Percentiles rank a stretch among this genome's conserved stretches.
Evolutionary conservation across 2,329 filamentous ascomycete genomes (phyloP).

Genomic region (Apiospora kogelbergensis): DNA sequence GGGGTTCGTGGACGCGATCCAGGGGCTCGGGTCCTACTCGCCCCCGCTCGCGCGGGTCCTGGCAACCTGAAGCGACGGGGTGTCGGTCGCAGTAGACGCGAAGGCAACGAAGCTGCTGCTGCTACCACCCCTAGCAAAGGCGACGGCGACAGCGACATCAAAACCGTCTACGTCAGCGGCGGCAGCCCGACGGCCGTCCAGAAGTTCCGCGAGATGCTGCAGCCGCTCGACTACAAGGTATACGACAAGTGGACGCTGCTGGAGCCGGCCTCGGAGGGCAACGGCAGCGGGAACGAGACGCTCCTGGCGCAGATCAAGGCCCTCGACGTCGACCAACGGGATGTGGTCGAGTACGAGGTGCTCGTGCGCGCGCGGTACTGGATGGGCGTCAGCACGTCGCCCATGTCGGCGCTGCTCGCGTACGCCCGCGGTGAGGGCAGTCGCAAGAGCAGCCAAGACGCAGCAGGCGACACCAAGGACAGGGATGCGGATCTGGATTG

Average conservation of each 20-base stretch:
- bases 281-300: neutral
- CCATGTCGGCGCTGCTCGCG: constrained; percentile 2
- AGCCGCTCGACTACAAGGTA: constrained; percentile 13
- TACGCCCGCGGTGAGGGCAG: neutral
- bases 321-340: constrained; percentile 12
- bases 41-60: neutral
- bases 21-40: neutral
- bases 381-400: constrained; percentile 14
- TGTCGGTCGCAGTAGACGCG: too few species aligned
- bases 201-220: constrained; percentile 12
- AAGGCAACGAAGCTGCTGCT: too few species aligned
- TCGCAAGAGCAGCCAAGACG: neutral
- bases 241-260: constrained; percentile 15
- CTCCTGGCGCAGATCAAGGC: constrained; percentile 2
- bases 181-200: neutral
- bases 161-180: constrained; percentile 12
- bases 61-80: neutral
- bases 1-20: neutral
- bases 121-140: too few species aligned
- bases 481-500: neutral
- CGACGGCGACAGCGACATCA: neutral
- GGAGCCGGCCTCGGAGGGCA: neutral
- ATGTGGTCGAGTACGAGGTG: constrained; percentile 14
- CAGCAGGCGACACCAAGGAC: neutral
- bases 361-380: neutral